Evolutionary conservation across 2,329 filamentous ascomycete genomes (phyloP).

Genomic region (Canariomyces notabilis): DNA sequence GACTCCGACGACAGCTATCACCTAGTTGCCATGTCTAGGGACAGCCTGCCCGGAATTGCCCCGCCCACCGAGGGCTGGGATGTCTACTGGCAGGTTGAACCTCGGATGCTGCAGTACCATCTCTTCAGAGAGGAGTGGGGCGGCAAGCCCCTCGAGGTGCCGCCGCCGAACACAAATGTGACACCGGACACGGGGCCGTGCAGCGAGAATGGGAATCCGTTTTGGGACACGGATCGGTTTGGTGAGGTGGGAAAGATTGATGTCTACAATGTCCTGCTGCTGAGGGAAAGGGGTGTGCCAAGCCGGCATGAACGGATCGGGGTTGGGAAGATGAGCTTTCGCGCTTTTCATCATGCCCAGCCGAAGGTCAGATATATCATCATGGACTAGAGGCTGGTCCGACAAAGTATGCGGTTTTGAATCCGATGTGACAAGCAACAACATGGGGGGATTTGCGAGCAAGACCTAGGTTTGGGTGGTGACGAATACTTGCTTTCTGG

Average conservation of each 20-base stretch:
- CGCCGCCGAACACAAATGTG: neutral
- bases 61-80: conserved; percentile 13
- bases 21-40: conserved; percentile 12
- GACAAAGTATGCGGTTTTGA: neutral
- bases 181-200: neutral
- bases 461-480: no score
- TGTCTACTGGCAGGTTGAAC: conserved; percentile 6
- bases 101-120: neutral
- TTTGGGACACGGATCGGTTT: conserved; percentile 10
- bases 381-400: neutral
- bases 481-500: no score
- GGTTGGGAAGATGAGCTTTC: conserved; percentile 10
- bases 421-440: no score
- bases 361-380: neutral
- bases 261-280: conserved; percentile 14
- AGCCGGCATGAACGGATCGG: conserved; percentile 6
- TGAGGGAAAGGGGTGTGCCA: conserved; percentile 1
- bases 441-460: no score
- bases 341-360: conserved; percentile 10
- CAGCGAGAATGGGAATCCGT: conserved; percentile 11
- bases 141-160: neutral
- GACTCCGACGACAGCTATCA: neutral
- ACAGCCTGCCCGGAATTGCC: conserved; percentile 9
- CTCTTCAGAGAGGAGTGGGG: conserved; percentile 8
- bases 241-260: neutral